Base-by-base conservation (phyloP, 805 yeast genomes). In the Zygosaccharomyces pseudorouxii region DNA sequence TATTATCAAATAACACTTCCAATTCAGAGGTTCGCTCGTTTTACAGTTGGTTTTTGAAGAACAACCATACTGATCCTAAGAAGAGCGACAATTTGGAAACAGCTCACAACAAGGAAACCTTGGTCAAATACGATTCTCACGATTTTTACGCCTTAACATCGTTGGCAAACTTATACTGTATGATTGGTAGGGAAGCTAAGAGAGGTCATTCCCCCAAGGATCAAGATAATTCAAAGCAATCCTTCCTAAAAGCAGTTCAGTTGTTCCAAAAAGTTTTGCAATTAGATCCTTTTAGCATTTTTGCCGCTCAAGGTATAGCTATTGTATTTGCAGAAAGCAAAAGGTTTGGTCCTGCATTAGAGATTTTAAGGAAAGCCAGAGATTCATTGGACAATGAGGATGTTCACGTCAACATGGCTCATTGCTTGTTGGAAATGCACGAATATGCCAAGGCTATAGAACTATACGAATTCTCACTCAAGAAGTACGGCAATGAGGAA, bases 301-400 rank as follows among this genome's bases (percentile, higher is more conserved):
- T 84, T 71, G 99, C 99, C 4, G 98, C 99, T 1, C 99, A 93
- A 68, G 99, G 99, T 47, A 76, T 93, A 53, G 98, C 97, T 1
- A 89, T 93, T 48, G 81, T 89, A 4, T 86, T 89, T 65, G 95
- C 95, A 9, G 97, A 92, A 60, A 84, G 82, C 59, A 82, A 83
- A 55, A 82, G 86, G 56, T 70, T 80, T 29, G 81, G 80, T 22
- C 75, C 82, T 52, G 96, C 98, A 0, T 74, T 90, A 59, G 95
- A 88, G 55, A 83, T 90, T 39, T 82, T 93, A 60, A 79, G 95
- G 65, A 89, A 90, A 57, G 81, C 90, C 47, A 79, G 97, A 62
- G 99, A 93, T 59, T 84, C 97, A 4, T 73, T 90, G 55, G 84
- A 86, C 61, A 96, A 88, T 62, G 80, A 85, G 47, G 81, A 93